A percentile compares a stretch with the other conserved stretches of the same genome.
Evolutionary conservation across 805 yeast species (phyloP).

Genomic region (Brettanomyces naardenensis): DNA sequence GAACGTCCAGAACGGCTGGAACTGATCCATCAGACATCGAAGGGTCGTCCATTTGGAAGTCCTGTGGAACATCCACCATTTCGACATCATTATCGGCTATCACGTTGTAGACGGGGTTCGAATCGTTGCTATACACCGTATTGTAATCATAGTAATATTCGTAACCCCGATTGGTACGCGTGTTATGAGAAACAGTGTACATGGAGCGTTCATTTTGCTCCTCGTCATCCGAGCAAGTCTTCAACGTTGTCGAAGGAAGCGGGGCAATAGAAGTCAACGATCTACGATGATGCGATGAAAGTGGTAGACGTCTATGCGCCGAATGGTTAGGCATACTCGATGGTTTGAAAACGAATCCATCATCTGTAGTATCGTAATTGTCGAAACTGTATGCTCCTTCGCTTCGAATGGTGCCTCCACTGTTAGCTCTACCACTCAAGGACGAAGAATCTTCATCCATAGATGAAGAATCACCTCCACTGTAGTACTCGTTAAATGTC

Average conservation of each 20-base stretch:
- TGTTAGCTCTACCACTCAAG: neutral
- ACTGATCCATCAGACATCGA: neutral
- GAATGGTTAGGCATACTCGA: slow-evolving; percentile 26
- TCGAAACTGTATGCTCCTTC: slow-evolving; percentile 1
- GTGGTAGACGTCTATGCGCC: slow-evolving; percentile 1
- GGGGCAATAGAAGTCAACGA: slow-evolving; percentile 55
- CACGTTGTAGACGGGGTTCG: slow-evolving; percentile 29
- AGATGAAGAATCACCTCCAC: slow-evolving; percentile 1
- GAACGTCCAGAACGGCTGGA: neutral
- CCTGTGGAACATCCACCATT: slow-evolving; percentile 33
- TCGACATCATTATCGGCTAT: slow-evolving; percentile 19
- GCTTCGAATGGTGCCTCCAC: neutral
- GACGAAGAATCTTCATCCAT: neutral
- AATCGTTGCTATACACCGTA: slow-evolving; percentile 55
- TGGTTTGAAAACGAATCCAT: slow-evolving; percentile 19
- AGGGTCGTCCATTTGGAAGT: slow-evolving; percentile 23
- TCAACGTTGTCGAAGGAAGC: slow-evolving; percentile 81
- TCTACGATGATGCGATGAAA: neutral
- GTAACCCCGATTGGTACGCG: slow-evolving; percentile 63
- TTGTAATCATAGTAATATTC: slow-evolving; percentile 77
- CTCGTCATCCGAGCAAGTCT: slow-evolving; percentile 58
- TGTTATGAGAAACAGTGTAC: slow-evolving; percentile 62
- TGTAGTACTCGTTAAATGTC: slow-evolving; percentile 2
- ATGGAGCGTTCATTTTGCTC: slow-evolving; percentile 47
- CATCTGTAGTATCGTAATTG: slow-evolving; percentile 20